Conservation (phyloP, 768 basidiomycete species). For the Pulveroboletus sp. region DNA sequence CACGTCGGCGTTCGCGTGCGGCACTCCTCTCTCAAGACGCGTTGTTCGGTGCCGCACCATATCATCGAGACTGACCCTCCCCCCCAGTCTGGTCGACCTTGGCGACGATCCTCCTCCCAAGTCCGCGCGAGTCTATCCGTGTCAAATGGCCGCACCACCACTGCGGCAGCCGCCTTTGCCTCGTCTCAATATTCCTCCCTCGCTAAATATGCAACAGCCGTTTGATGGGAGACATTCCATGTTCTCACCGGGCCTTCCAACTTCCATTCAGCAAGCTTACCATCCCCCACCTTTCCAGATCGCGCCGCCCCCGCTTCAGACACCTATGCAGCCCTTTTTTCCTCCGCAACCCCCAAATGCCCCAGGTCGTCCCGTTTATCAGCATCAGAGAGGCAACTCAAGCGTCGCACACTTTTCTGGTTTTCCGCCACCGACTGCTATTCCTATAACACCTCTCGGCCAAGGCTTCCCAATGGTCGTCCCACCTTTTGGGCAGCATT, state of each 20-base stretch:
- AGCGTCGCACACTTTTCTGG: constrained; percentile 64
- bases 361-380: constrained; percentile 46
- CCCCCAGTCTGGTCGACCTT: not conserved
- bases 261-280: constrained; percentile 52
- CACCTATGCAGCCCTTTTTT: constrained; percentile 72
- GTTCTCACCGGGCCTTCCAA: constrained; percentile 63
- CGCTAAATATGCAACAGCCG: constrained; percentile 54
- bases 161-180: constrained; percentile 48
- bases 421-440: constrained; percentile 49
- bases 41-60: not conserved
- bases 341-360: constrained; percentile 43
- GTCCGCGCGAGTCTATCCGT: not conserved
- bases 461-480: constrained; percentile 52
- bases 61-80: not conserved
- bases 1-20: constrained; percentile 9
- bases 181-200: constrained; percentile 53
- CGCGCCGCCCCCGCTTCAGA: constrained; percentile 48
- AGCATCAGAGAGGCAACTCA: constrained; percentile 50
- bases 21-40: not conserved
- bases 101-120: not conserved
- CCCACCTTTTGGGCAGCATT: constrained; percentile 44
- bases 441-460: constrained; percentile 59
- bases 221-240: constrained; percentile 43
- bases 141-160: constrained; percentile 33
- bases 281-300: constrained; percentile 49